Base-by-base conservation (phyloP, 2,329 filamentous ascomycete species). In the Penicillium sp. region DNA sequence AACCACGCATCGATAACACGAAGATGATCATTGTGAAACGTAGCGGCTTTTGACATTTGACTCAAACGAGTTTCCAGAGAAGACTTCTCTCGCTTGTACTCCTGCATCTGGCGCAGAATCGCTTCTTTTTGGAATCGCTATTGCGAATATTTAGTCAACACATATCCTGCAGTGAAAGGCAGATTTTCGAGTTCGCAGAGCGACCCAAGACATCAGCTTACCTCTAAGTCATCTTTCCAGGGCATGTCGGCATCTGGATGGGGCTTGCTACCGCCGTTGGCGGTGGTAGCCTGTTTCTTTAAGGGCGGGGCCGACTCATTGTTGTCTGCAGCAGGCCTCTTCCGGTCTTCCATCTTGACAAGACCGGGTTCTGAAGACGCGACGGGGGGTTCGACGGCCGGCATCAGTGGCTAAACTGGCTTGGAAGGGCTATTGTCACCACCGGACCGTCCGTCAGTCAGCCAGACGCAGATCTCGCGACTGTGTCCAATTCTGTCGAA, bases 331-430 rank as follows among this genome's bases (percentile, higher is more conserved):
- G 91, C 90, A 71, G 91, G 89, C 84, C 94, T 87, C 84, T 99
- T 99, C 84, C 94, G 91, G 81, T 97, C 94, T 84, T 99, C 94
- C 93, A 97, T 99, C 84, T 94, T 96, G 66, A 86, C 81, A 78
- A 90, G 82, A 83, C 86, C 86, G 75, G 82, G 76, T 79, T 90
- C 88, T 81, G 89, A 85, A 84, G 86, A 84, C 81, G 87, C 82
- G 76, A 87, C 81, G 77, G 85, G 83, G 74, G 82, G 81, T 78
- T 89, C 88, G 79, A 89, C 86, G 84, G 89, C 84, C 87, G 87
- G 87, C 90, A 95, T 95, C 83, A 91, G 89, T 87, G 82, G 79
- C 78, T 76, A 76, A 74, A 74, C 68, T 74, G 70, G 68, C 70
- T 68, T 73, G 68, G 66, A 63, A 61, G 52, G 60, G 60, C 60